Evolutionary conservation across 1,284 basidiomycete species (phyloP), one percentile per base, ranked within the genome.

Genomic region (Binderoboletus segoi): DNA sequence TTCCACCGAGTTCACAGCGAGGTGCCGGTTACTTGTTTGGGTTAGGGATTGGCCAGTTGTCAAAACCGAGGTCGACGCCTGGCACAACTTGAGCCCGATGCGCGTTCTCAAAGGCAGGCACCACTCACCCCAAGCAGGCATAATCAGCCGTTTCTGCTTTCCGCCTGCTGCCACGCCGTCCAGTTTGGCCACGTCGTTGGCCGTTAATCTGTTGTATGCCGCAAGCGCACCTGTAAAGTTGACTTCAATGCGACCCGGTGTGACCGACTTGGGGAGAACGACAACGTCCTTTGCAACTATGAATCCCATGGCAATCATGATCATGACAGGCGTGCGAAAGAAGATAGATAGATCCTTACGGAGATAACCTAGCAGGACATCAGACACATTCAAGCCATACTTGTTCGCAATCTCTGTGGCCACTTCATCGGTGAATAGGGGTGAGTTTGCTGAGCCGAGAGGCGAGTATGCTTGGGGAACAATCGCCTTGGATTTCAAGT

Each of bases 401-500:
- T 85, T 86, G 59, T 78, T 67, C 6, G 89, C 90, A 54, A 94
- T 81, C 59, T 78, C 77, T n/a, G 75, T 60, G 16, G 91, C 83
- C 18, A 81, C 80, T 51, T 86, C 81, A 67, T 96, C 92, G 18
- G 73, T 72, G 53, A 92, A 73, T n/a, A 95, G 74, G 3, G 90
- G 89, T 4, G 82, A 81, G 62, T 81, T 78, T 8, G 85, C 84
- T 20, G 89, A 91, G 7, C 93, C 93, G 30, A 94, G 81, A 4
- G 94, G 94, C 11, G 89, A 93, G 74, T 94, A 95, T 0, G 92
- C 92, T 71, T 93, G 82, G 1, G 90, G 77, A 28, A 86, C 73
- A 64, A 96, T 94, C 35, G 78, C 79, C 69, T 92, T 85, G 35
- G 78, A 75, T 66, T 82, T 80, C 68, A 91, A 81, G 75, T 85